Conservation (phyloP, 331 rosid genomes). For the Arachis monticola region DNA sequence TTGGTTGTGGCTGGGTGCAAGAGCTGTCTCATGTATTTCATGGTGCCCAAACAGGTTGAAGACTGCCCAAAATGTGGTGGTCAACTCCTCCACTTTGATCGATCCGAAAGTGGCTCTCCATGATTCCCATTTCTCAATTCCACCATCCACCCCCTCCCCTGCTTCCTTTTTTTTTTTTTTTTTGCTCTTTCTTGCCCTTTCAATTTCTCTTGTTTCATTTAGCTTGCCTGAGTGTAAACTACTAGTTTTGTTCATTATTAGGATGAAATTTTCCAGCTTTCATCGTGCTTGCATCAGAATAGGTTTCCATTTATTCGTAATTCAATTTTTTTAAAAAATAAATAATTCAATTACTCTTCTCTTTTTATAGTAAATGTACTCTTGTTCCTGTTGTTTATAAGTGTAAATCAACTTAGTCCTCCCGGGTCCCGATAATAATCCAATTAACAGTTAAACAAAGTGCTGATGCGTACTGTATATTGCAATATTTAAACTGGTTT, state of each 20-base stretch:
- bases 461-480: no score
- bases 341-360: not conserved
- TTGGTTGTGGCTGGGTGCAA: slow-evolving; percentile 97
- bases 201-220: not conserved
- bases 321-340: not conserved
- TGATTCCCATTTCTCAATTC: slow-evolving; percentile 41
- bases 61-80: slow-evolving; percentile 89
- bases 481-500: no score
- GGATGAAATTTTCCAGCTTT: slow-evolving; percentile 26
- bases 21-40: slow-evolving; percentile 92
- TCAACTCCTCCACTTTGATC: slow-evolving; percentile 95
- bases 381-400: no score
- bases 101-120: slow-evolving; percentile 65
- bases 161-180: not conserved
- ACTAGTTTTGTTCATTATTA: slow-evolving; percentile 10
- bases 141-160: not conserved
- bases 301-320: not conserved
- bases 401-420: no score
- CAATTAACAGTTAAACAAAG: no score
- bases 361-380: no score
- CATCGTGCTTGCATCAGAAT: slow-evolving; percentile 4
- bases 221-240: slow-evolving; percentile 13
- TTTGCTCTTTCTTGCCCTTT: no score
- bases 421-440: no score
- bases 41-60: slow-evolving; percentile 86